phyloP scores from a whole-genome alignment of 2,329 filamentous ascomycete genomes.

The Monosporascus cannonballus region DNA sequence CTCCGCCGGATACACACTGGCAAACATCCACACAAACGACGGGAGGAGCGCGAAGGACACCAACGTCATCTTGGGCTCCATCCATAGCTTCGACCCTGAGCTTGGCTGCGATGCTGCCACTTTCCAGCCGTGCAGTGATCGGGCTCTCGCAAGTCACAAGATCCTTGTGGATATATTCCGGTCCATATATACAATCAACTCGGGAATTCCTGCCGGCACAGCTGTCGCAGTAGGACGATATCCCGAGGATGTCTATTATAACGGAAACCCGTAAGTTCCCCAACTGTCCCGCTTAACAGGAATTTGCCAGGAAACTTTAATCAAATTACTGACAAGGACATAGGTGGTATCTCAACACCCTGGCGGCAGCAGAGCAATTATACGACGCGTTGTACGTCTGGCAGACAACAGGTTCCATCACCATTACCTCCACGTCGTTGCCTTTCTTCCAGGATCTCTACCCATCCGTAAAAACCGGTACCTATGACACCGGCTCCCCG shows the following conservation, averaged over 20 bases:
- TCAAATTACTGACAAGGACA: neutral
- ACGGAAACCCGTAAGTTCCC: constrained; percentile 56
- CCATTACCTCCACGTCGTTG: constrained; percentile 58
- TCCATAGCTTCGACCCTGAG: constrained; percentile 63
- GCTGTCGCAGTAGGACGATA: constrained; percentile 63
- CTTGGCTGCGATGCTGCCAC: constrained; percentile 62
- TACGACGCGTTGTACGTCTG: constrained; percentile 72
- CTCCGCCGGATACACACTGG: constrained; percentile 53
- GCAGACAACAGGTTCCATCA: constrained; percentile 56
- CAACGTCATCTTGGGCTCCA: constrained; percentile 62
- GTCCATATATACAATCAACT: constrained; percentile 62
- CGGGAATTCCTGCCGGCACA: constrained; percentile 50
- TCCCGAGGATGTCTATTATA: constrained; percentile 67
- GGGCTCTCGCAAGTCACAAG: constrained; percentile 70
- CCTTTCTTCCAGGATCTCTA: constrained; percentile 66
- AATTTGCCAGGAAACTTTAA: too few species aligned
- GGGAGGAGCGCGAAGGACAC: constrained; percentile 64
- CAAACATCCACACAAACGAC: constrained; percentile 61
- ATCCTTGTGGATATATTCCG: constrained; percentile 71
- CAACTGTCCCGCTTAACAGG: too few species aligned
- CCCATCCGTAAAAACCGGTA: constrained; percentile 52
- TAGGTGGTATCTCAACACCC: constrained; percentile 69
- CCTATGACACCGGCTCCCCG: constrained; percentile 43
- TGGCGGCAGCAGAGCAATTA: constrained; percentile 73
- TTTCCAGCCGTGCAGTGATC: constrained; percentile 71